These are phyloP conservation scores for Colletotrichum aenigma DNA, from an alignment of 2,329 filamentous ascomycete genomes.

Conservation along the genomic window DNA sequence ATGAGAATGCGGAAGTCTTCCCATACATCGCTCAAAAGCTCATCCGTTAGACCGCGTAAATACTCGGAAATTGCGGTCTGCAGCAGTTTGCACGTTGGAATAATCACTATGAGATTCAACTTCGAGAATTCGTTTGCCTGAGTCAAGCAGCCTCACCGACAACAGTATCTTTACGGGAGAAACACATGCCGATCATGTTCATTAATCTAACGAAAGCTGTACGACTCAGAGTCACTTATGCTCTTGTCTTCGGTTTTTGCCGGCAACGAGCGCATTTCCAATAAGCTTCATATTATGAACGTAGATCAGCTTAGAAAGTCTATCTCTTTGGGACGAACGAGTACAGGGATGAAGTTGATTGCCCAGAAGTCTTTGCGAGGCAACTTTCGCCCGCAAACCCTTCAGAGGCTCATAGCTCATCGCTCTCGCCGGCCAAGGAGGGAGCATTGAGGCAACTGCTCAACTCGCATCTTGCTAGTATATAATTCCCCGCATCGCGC, in stretches of 20 bases:
- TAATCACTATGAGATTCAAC: neutral
- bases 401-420: neutral
- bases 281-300: neutral
- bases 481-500: neutral
- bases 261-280: neutral
- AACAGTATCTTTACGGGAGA: neutral
- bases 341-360: neutral
- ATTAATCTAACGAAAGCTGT: neutral
- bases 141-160: neutral
- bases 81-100: accelerated
- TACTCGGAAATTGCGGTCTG: neutral
- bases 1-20: neutral
- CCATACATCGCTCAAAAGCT: neutral
- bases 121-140: neutral
- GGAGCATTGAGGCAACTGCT: neutral
- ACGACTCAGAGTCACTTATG: neutral
- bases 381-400: neutral
- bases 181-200: neutral
- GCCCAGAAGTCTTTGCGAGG: neutral
- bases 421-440: neutral
- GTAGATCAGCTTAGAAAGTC: neutral
- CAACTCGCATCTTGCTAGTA: neutral
- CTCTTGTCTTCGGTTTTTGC: neutral
- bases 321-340: neutral
- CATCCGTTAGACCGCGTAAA: neutral